A percentile compares a stretch with the other conserved stretches of the same genome.
Evolutionary conservation across 768 basidiomycete genomes (phyloP).

Genomic region (Daedalea quercina): DNA sequence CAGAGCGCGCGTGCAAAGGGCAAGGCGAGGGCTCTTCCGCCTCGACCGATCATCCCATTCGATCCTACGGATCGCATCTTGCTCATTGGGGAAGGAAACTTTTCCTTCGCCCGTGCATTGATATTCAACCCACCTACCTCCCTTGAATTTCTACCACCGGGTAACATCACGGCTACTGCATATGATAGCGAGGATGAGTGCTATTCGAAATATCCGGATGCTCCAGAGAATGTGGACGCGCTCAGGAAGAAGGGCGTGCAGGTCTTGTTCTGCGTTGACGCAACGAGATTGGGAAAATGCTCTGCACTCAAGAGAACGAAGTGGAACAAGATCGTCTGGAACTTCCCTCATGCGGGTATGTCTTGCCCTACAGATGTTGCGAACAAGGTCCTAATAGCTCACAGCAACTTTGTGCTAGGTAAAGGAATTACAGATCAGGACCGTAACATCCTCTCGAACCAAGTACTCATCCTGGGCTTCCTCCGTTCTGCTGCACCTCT

Average conservation of each 20-base stretch:
- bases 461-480: conserved; percentile 76
- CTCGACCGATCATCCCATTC: conserved; percentile 58
- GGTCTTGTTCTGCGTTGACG: conserved; percentile 81
- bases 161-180: conserved; percentile 78
- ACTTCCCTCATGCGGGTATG: conserved; percentile 94
- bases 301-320: conserved; percentile 48
- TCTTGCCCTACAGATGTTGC: not conserved
- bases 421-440: conserved; percentile 92
- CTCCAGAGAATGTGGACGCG: conserved; percentile 46
- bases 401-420: conserved; percentile 34
- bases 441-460: conserved; percentile 87
- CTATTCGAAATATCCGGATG: conserved; percentile 77
- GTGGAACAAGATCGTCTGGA: conserved; percentile 85
- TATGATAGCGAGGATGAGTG: conserved; percentile 77
- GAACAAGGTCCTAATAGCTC: not conserved
- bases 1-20: conserved; percentile 26
- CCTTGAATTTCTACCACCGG: conserved; percentile 47
- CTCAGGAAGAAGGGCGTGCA: conserved; percentile 55
- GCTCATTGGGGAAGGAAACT: conserved; percentile 91
- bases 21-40: conserved; percentile 29
- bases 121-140: conserved; percentile 38
- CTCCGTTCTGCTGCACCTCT: conserved; percentile 63
- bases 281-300: conserved; percentile 62
- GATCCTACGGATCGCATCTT: conserved; percentile 57
- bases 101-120: conserved; percentile 82